Evolutionary conservation across 805 yeast species (phyloP).

Genomic region (Candida boidinii): DNA sequence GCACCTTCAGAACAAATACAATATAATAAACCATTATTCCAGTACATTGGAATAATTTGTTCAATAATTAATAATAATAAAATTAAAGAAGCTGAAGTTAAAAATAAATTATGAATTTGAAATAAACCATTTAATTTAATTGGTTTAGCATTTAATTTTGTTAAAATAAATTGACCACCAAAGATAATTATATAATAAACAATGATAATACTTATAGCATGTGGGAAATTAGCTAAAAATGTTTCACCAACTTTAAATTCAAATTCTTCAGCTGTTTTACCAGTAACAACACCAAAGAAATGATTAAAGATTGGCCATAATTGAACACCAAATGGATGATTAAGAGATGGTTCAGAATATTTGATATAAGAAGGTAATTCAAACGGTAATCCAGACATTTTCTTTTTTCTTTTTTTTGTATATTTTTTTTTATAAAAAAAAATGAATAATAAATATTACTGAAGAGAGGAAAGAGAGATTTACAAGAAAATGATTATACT

Average conservation of each 20-base stretch:
- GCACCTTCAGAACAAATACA: slow-evolving; percentile 74
- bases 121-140: slow-evolving; percentile 67
- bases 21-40: slow-evolving; percentile 67
- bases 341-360: slow-evolving; percentile 19
- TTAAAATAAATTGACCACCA: slow-evolving; percentile 70
- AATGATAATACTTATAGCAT: slow-evolving; percentile 42
- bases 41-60: slow-evolving; percentile 76
- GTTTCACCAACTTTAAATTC: slow-evolving; percentile 57
- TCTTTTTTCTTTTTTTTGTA: too few species aligned
- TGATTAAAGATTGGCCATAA: slow-evolving; percentile 62
- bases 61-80: slow-evolving; percentile 68
- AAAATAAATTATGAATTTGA: slow-evolving; percentile 75
- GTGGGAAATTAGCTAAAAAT: slow-evolving; percentile 56
- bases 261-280: slow-evolving; percentile 60
- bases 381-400: too few species aligned
- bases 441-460: too few species aligned
- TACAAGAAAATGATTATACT: too few species aligned
- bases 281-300: slow-evolving; percentile 34
- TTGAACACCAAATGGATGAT: slow-evolving; percentile 44
- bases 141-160: slow-evolving; percentile 44
- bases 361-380: slow-evolving; percentile 17
- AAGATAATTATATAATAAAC: slow-evolving; percentile 75
- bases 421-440: too few species aligned
- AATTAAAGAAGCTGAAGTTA: slow-evolving; percentile 60
- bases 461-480: too few species aligned